Base-by-base conservation (phyloP, 768 basidiomycete genomes). In the Gloeostereum incarnatum region DNA sequence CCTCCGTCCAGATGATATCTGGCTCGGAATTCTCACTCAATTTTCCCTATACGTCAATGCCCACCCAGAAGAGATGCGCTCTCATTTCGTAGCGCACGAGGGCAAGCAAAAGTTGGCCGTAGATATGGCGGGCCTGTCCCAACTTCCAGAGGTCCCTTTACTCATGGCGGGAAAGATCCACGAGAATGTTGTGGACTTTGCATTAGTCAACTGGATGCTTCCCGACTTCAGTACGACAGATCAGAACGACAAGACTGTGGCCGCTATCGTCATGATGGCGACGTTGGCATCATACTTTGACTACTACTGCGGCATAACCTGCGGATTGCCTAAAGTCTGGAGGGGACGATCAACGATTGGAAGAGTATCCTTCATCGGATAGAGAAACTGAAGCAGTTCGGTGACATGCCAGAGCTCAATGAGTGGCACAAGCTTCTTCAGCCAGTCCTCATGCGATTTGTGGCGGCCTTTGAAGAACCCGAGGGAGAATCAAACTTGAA, bases 211-310 rank as follows among this genome's bases (percentile, higher is more conserved):
- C 0, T 71, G 68, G 65, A 54, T 69, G 26, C 49, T 61, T 13
- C 68, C 68, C 4, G 36, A 53, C 21, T 70, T 73, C 46, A 56
- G 62, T 6, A 73, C 70, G 2, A 71, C 70, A 5, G 68, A 64
- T 1, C 13, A 22, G 3, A 54, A 53, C 24, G 69, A 70, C 35
- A 57, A 46, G 2, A 56, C 55, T n/a, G 50, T 60, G 1, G 61
- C 54, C 24, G 57, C 65, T 5, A 57, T 66, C 23, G 50, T 60
- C 32, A 58, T 66, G 53, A 68, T 73, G 65, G 55, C 62, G 5
- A 61, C 57, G 16, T 44, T 67, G 49, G 62, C 67, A 41, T 42
- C 55, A n/a, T 67, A 61, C 40, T 68, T 70, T 49, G 20, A 48
- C 5, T 65, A 61, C 44, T 45, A 22, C 49, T 61, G 23, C 27